These are phyloP conservation scores for Vigna reflexopilosa DNA, from an alignment of 306 rosid genomes.

Conservation along the genomic window DNA sequence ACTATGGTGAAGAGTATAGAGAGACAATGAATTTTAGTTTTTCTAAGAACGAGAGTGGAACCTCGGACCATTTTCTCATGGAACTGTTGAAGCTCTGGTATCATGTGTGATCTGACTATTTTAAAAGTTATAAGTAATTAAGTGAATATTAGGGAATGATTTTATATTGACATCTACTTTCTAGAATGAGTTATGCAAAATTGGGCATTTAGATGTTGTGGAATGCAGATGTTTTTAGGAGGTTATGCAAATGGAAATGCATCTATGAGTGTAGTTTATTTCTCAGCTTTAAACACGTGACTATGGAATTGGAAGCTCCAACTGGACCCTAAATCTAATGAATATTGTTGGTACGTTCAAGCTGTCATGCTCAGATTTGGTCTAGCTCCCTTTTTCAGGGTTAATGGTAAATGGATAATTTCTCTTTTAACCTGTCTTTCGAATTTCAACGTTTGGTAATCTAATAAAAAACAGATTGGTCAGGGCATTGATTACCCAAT, in stretches of 20 bases:
- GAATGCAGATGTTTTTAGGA: not conserved
- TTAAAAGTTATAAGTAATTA: not conserved
- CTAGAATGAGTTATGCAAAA: not conserved
- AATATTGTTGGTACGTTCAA: not conserved
- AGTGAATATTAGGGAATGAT: not conserved
- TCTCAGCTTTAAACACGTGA: not conserved
- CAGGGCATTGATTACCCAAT: conserved; percentile 1
- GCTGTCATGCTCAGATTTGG: not conserved
- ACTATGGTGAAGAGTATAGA: not conserved
- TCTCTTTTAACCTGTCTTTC: not conserved
- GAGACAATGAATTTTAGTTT: not conserved
- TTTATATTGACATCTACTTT: not conserved
- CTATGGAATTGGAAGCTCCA: not conserved
- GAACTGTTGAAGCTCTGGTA: not conserved
- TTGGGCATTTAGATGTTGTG: not conserved
- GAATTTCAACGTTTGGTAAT: conserved; percentile 5
- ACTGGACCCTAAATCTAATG: conserved; percentile 6
- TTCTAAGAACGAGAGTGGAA: not conserved
- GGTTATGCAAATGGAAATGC: not conserved
- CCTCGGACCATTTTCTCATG: not conserved
- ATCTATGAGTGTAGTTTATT: not conserved
- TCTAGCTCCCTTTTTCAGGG: conserved; percentile 2
- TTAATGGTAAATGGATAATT: not conserved
- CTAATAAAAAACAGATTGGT: conserved; percentile 2
- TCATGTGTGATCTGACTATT: not conserved